A percentile compares a stretch with the other conserved stretches of the same genome.
These are phyloP conservation scores for Capsaspora owczarzaki DNA, from an alignment of 78 protist genomes.

Conservation along the genomic window DNA sequence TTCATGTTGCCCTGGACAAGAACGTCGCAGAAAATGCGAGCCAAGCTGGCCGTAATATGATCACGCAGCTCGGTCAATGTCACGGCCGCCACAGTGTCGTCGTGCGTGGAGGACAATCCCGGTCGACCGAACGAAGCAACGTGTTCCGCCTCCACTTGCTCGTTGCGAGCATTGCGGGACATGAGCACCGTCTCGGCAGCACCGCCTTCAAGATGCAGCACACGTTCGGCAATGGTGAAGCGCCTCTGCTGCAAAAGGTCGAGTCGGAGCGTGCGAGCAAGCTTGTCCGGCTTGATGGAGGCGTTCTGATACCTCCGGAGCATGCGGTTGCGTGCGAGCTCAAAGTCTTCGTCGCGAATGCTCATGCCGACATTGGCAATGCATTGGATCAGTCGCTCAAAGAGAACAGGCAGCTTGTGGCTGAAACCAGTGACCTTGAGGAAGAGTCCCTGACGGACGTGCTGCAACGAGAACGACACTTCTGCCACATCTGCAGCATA, in stretches of 20 bases:
- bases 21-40: too few species aligned
- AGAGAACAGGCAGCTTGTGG: slow-evolving; percentile 14
- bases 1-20: too few species aligned
- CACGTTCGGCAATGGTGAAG: neutral
- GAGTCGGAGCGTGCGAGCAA: neutral
- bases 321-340: neutral
- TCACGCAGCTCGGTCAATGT: too few species aligned
- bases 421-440: slow-evolving; percentile 17
- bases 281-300: neutral
- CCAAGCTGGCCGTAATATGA: too few species aligned
- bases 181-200: neutral
- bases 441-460: neutral
- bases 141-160: too few species aligned
- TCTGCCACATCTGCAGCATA: slow-evolving; percentile 25
- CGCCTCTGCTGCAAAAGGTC: neutral
- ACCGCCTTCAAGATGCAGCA: neutral
- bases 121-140: too few species aligned
- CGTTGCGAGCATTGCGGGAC: too few species aligned
- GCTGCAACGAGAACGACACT: neutral
- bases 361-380: neutral
- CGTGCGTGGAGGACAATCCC: too few species aligned
- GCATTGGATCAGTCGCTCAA: neutral
- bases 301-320: neutral
- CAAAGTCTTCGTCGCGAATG: neutral
- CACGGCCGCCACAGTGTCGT: too few species aligned